Conservation (phyloP, 345 rosid genomes). For the Boechera stricta region DNA sequence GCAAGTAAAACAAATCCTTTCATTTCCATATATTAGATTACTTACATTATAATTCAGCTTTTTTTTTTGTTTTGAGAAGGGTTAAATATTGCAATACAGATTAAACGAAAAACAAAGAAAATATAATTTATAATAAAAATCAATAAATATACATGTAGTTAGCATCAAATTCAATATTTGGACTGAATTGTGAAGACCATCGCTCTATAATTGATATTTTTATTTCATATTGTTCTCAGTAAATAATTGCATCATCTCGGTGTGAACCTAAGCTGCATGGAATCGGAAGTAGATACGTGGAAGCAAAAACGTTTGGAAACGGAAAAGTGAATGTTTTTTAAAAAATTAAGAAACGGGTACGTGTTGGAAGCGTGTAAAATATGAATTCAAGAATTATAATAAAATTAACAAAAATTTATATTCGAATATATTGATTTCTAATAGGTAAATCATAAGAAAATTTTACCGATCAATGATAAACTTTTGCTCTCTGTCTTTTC, state of each 20-base stretch:
- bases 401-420: background rate
- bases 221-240: no score
- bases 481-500: background rate
- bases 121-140: no score
- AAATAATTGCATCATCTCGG: no score
- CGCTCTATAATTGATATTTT: background rate
- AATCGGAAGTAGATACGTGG: no score
- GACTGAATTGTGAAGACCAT: background rate
- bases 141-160: background rate
- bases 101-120: no score
- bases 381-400: background rate
- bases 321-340: no score
- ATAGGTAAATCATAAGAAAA: background rate
- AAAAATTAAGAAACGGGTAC: no score
- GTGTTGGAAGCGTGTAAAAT: background rate
- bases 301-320: no score
- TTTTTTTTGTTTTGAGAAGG: no score
- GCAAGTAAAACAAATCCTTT: background rate
- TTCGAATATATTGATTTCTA: background rate
- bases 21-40: slow-evolving; percentile 1
- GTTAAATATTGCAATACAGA: no score
- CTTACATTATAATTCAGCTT: no score
- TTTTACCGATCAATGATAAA: background rate
- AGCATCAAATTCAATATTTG: background rate
- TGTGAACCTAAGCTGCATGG: no score